phyloP scores from a whole-genome alignment of 2,329 filamentous ascomycete species.

The Magnaporthiopsis rhizophila region DNA sequence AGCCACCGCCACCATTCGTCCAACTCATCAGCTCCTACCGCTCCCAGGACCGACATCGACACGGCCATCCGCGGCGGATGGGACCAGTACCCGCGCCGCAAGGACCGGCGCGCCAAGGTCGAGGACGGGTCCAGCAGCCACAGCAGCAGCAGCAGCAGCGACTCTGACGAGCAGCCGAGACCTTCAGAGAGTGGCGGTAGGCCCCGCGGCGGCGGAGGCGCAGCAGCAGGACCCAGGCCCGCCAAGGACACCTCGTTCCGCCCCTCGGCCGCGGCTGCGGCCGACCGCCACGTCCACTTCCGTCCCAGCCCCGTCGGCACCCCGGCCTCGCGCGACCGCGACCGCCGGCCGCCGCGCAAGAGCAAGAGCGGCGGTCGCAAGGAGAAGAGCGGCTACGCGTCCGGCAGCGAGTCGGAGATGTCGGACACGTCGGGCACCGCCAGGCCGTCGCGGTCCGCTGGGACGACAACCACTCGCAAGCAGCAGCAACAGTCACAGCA shows the following conservation, averaged over 20 bases:
- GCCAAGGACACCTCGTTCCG: not conserved
- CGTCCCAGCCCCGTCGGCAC: not conserved
- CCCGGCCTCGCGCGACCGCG: not conserved
- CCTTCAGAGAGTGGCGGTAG: too few species aligned
- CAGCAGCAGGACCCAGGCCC: not conserved
- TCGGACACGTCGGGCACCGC: not conserved
- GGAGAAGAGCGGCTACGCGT: not conserved
- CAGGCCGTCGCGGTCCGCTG: not conserved
- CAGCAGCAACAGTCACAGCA: not conserved
- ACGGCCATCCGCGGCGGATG: not conserved
- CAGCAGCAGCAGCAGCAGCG: not conserved
- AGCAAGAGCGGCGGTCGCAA: not conserved
- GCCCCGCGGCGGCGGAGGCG: too few species aligned
- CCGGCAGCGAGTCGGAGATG: not conserved
- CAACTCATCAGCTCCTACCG: not conserved
- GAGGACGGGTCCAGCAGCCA: not conserved
- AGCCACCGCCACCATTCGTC: too few species aligned
- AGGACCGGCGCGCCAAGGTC: not conserved
- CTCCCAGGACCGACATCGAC: too few species aligned
- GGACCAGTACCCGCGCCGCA: not conserved
- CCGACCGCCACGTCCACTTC: not conserved
- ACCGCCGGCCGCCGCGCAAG: not conserved
- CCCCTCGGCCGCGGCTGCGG: not conserved
- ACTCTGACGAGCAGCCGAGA: not conserved
- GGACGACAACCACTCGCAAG: not conserved